A percentile compares a stretch with the other conserved stretches of the same genome.
Conservation (phyloP, 352 stramenopile species). For the Globisporangium paroecandrum region DNA sequence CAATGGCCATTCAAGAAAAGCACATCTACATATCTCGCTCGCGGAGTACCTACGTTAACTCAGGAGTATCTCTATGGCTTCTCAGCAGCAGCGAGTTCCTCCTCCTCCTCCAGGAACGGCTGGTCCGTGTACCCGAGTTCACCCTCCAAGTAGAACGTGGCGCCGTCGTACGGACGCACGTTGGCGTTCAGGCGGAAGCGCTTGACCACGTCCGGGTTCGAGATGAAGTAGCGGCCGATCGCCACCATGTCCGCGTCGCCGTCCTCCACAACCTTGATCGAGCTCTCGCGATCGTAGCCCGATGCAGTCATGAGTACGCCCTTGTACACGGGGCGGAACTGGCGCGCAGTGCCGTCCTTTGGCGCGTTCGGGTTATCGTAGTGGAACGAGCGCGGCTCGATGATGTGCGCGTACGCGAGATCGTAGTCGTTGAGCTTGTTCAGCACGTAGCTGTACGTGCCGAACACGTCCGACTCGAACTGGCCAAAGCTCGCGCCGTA, state of each 20-base stretch:
- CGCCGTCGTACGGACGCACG: conserved; percentile 39
- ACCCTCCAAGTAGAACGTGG: conserved; percentile 46
- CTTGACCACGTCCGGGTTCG: conserved; percentile 69
- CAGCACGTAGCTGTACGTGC: conserved; percentile 51
- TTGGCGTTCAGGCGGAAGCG: conserved; percentile 42
- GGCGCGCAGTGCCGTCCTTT: conserved; percentile 37
- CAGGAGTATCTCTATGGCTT: background rate
- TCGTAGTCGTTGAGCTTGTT: conserved; percentile 53
- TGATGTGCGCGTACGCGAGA: conserved; percentile 55
- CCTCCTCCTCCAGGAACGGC: conserved; percentile 28
- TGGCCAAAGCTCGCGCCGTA: conserved; percentile 52
- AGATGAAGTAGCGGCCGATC: conserved; percentile 70
- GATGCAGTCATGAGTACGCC: conserved; percentile 38
- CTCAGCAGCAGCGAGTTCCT: background rate
- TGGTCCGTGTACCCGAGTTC: conserved; percentile 54
- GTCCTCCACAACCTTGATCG: conserved; percentile 48
- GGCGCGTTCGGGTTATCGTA: conserved; percentile 27
- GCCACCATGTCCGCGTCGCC: conserved; percentile 56
- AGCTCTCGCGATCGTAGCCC: conserved; percentile 31
- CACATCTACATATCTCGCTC: no score
- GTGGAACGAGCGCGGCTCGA: conserved; percentile 54
- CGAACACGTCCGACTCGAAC: conserved; percentile 40
- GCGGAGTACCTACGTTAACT: no score
- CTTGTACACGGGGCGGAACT: conserved; percentile 38
- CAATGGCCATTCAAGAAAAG: no score